Evolutionary conservation across 148 eudicot genomes (phyloP), one percentile per base, ranked within the genome.

Genomic region (Vaccinium corymbosum): DNA sequence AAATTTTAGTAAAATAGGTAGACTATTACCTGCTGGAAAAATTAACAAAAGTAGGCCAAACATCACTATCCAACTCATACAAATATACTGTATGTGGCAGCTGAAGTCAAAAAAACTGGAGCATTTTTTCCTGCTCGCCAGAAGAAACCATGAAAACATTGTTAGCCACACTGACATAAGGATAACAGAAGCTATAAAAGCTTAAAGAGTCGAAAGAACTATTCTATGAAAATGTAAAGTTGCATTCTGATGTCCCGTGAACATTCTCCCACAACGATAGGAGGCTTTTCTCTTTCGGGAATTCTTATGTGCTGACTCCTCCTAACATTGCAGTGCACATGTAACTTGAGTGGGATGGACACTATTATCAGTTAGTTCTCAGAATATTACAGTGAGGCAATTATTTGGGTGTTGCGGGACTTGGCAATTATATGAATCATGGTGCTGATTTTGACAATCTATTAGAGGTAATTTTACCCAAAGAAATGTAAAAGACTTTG

Each of bases 21-120:
- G 76, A 73, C 59, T 25, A 64, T 78, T 76, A 96, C 99, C 98
- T 88, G 97, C 93, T 46, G 99, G 99, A 62, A 96, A 90, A 56
- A 94, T 91, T 75, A 94, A 91, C 88, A 94, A 55, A 83, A 94
- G 87, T 35, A 94, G 90, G 50, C 92, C 95, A 79, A 94, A 92
- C 95, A 93, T 70, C 82, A 92, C 57, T 29, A 96, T 78, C 99
- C 99, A 96, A 86, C 94, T 94, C 90, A 96, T 92, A 87, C 99
- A 96, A 48, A 94, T 91, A 86, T 96, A 92, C 82, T 94, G 99
- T 83, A 96, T 83, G 86, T 96, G 99, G 89, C 98, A 96, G 81
- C 88, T 86, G 91, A 96, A 94, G 93, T 94, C 98, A 35, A 96
- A 94, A 78, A 96, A 92, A 1, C 93, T 92, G 13, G 88, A 73